Base-by-base conservation (phyloP, 2,329 filamentous ascomycete species). In the Phaeosphaeria sp. region DNA sequence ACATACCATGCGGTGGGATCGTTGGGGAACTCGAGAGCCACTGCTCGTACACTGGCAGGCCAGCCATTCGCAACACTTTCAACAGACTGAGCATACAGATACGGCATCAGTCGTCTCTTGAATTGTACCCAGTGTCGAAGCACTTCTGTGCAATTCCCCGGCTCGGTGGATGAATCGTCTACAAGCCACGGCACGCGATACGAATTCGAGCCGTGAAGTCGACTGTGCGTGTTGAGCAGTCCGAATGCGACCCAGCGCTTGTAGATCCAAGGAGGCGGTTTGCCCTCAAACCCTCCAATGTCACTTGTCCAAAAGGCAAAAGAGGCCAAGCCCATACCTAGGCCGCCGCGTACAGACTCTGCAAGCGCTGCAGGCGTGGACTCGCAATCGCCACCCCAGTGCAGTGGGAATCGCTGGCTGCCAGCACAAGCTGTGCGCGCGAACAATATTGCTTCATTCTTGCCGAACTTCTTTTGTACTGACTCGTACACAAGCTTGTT, bases 171-270 rank as follows among this genome's bases (percentile, higher is more conserved):
- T 49, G 90, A 87, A 58, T 84, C 77, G 65, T 90, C 89, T 58
- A 91, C 87, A 44, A 86, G 83, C 89, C 89, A 92, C 2, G 89
- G 89, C n/a, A 91, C 89, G 18, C 89, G 87, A 77, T 90, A 92
- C 3, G 86, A 89, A 59, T 82, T 85, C 50, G 86, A 89, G 2
- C 89, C 89, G 71, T 92, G 89, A 11, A 92, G 81, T 15, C 89
- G 84, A 39, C 87, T 90, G 74, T 92, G 89, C 10, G 85, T 86
- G 64, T 88, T 90, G 42, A 92, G 77, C 1, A 91, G 81, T 0
- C 89, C 89, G 73, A 91, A 90, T n/a, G 88, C 88, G 6, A 91
- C 88, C 89, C 89, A 92, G 49, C 89, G 86, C 78, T 91, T 92
- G 77, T 92, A 92, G 66, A 92, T 85, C 79, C 86, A 88, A 0